Base-by-base conservation (phyloP, 176 grass and related monocot species). In the Cenchrus fungigraminus region DNA sequence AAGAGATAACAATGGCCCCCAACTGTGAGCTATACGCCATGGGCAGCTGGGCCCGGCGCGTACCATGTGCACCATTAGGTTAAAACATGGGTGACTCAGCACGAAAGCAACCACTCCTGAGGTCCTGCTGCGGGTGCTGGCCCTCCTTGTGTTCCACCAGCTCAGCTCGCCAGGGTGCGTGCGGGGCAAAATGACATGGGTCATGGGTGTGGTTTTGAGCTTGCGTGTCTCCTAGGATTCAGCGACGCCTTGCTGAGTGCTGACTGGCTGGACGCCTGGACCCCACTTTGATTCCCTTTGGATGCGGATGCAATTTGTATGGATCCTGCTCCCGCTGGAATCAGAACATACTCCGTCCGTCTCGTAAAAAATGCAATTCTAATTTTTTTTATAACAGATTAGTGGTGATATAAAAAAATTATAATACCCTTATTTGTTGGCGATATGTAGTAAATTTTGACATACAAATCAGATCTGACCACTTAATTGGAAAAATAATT, bases 51-150 rank as follows among this genome's bases (percentile, higher is more conserved):
- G 75, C 16, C 75, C 68, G 28, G 29, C 15, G 12, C 63, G 74
- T 40, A 34, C 74, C 84, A 32, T 47, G 44, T 62, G 60, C 17
- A 6, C 19, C 8, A 22, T 4, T 71, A 71, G 8, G 49, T 58
- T 74, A 78, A 46, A 87, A 50, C 86, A 61, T 44, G 42, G 43
- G 34, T 76, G 86, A 85, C 52, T 85, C 82, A 22, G 76, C 87
- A 17, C 0, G 82, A 89, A 29, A 89, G 82, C 82, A 85, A 85
- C 47, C 9, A 3, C 5, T 6, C 45, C 45, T 47, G 3, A 47
- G 7, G 45, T 43, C 65, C 74, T 50, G 47, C 12, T 53, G 11
- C 19, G 14, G n/a, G 9, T 12, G 1, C 42, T n/a, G 67, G 40
- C 42, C 42, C 20, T 71, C 47, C 68, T 12, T 17, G 45, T 51